Percentiles rank a stretch among this genome's conserved stretches.
phyloP scores from a whole-genome alignment of 2,329 filamentous ascomycete genomes.

The Zarea fungicola region DNA sequence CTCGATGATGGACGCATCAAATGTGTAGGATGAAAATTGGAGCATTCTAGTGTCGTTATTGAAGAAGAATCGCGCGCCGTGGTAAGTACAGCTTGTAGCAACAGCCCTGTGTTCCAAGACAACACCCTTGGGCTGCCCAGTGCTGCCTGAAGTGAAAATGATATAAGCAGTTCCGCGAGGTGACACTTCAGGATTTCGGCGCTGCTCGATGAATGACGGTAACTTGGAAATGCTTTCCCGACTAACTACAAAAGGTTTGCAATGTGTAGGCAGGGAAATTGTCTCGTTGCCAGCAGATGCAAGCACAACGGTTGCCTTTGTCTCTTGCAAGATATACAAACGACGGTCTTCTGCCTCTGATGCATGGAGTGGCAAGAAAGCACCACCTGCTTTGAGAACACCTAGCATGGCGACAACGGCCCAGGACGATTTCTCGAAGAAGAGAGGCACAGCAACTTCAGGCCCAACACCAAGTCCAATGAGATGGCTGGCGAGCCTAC shows the following conservation, averaged over 20 bases:
- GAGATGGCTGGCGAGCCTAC: conserved; percentile 4
- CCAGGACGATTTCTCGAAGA: not conserved
- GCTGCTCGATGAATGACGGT: not conserved
- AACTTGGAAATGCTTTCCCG: not conserved
- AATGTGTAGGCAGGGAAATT: not conserved
- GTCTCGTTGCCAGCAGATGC: not conserved
- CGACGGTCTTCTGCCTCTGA: not conserved
- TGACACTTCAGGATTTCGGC: not conserved
- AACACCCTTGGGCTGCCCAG: conserved; percentile 19
- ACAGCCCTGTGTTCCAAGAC: conserved; percentile 16
- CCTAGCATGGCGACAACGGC: not conserved
- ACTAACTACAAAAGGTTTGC: not conserved
- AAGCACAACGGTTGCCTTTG: not conserved
- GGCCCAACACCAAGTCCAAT: not conserved
- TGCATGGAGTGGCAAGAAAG: not conserved
- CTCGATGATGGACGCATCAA: conserved; percentile 18
- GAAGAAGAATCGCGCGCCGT: conserved; percentile 16
- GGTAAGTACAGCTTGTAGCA: conserved; percentile 15
- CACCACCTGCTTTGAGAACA: not conserved
- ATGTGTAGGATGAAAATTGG: not conserved
- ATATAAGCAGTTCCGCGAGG: conserved; percentile 14
- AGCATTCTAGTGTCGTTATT: conserved; percentile 15
- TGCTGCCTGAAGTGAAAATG: conserved; percentile 13
- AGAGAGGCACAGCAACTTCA: conserved; percentile 14
- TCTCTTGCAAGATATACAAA: not conserved